A percentile compares a stretch with the other conserved stretches of the same genome.
These are phyloP conservation scores for Gaeumannomyces sp. DNA, from an alignment of 2,329 filamentous ascomycete genomes.

Conservation along the genomic window DNA sequence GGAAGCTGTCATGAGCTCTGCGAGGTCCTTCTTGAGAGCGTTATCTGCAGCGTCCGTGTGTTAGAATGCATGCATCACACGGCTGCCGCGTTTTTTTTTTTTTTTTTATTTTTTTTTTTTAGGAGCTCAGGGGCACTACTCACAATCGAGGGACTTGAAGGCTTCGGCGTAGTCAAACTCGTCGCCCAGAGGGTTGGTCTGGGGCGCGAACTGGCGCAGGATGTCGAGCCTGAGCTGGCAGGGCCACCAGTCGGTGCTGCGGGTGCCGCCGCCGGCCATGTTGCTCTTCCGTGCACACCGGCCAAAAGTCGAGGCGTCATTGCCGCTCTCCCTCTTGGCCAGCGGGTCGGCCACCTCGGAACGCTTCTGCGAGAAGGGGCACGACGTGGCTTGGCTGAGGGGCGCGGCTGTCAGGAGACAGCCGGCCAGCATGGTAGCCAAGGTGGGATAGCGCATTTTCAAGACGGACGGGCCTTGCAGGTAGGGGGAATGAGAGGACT, in stretches of 20 bases:
- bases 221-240: slow-evolving; percentile 58
- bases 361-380: too few species aligned
- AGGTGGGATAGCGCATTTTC: too few species aligned
- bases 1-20: slow-evolving; percentile 62
- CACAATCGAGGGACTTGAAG: slow-evolving; percentile 60
- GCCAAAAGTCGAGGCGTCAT: slow-evolving; percentile 11
- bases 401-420: too few species aligned
- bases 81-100: too few species aligned
- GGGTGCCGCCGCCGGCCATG: slow-evolving; percentile 54
- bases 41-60: slow-evolving; percentile 28
- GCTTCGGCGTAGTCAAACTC: slow-evolving; percentile 66
- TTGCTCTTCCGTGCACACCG: slow-evolving; percentile 22
- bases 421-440: too few species aligned
- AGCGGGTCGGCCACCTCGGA: too few species aligned
- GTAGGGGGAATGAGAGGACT: too few species aligned
- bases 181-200: slow-evolving; percentile 53
- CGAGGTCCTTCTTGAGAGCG: slow-evolving; percentile 63
- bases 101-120: too few species aligned
- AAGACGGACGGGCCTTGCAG: too few species aligned
- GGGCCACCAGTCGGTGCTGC: slow-evolving; percentile 67
- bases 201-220: slow-evolving; percentile 58
- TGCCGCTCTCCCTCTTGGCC: too few species aligned
- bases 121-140: slow-evolving; percentile 1
- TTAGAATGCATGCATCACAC: too few species aligned
- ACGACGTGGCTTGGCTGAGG: too few species aligned